These are phyloP conservation scores for Beauveria sp. DNA, from an alignment of 2,329 filamentous ascomycete genomes.

Conservation along the genomic window DNA sequence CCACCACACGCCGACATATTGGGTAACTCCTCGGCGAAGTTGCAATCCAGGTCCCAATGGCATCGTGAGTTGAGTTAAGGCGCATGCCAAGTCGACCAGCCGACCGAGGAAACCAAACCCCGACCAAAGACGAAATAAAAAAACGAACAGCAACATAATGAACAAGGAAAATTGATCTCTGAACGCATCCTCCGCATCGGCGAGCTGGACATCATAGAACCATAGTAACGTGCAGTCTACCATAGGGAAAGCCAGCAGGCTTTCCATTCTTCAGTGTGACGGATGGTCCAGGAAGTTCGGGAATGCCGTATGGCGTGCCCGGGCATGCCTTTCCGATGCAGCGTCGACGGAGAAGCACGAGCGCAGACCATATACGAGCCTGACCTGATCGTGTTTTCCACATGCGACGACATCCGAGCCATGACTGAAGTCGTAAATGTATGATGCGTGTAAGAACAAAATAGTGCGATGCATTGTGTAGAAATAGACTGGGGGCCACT, in stretches of 20 bases:
- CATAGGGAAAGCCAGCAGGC: not conserved
- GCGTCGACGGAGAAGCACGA: not conserved
- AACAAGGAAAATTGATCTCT: slow-evolving; percentile 9
- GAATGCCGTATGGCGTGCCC: slow-evolving; percentile 1
- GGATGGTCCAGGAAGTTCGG: slow-evolving; percentile 4
- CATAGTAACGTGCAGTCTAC: slow-evolving; percentile 3
- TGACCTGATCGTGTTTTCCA: not conserved
- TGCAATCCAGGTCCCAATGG: not conserved
- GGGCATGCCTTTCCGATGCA: slow-evolving; percentile 12
- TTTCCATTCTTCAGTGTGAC: not conserved
- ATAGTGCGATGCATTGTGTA: slow-evolving; percentile 27
- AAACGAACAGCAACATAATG: slow-evolving; percentile 23
- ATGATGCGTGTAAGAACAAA: slow-evolving; percentile 35
- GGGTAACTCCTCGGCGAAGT: not conserved
- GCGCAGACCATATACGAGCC: not conserved
- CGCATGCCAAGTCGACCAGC: not conserved
- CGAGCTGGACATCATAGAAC: not conserved
- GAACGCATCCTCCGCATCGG: slow-evolving; percentile 7
- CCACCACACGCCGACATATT: not conserved
- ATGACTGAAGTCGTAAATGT: slow-evolving; percentile 28
- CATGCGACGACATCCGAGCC: slow-evolving; percentile 30
- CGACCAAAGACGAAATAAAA: slow-evolving; percentile 15
- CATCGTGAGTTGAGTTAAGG: not conserved
- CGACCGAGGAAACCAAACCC: slow-evolving; percentile 16
- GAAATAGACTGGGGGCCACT: not conserved